Base-by-base conservation (phyloP, 139 green algal genomes). In the Ostreobium quekettii region DNA sequence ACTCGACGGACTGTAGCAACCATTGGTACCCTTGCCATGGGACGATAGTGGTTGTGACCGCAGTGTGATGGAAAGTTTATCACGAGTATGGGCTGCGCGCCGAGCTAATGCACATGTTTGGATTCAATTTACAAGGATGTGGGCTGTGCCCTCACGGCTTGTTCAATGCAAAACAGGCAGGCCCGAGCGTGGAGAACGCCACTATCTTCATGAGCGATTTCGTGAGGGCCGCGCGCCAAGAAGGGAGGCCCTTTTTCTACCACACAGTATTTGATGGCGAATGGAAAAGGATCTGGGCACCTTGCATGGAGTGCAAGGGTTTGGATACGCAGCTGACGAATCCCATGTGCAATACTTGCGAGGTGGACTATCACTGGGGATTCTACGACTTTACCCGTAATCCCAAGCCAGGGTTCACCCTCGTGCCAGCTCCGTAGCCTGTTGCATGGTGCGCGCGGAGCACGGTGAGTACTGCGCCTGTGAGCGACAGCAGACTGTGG, bases 321-420 rank as follows among this genome's bases (percentile, higher is more conserved):
- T 37, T 68, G 36, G 42, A 26, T n/a, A 68, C 35, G 15, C 35
- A 57, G 8, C 3, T 68, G 19, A n/a, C 30, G 15, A 38, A 68
- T 7, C 36, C 36, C 8, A n/a, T 26, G 4, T 68, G 61, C 61
- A 68, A 8, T 32, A 32, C 35, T 15, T 68, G 61, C 35, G 61
- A 68, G 42, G 36, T 68, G 7, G 61, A 68, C 61, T 68, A 68
- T 56, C 61, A 68, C 42, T 68, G 35, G 35, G 61, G 61, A 56
- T 53, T 68, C 7, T 57, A 36, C 7, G 19, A 11, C 19, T 53
- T 19, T n/a, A n/a, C n/a, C n/a, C n/a, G n/a, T n/a, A n/a, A n/a
- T n/a, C n/a, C n/a, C n/a, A n/a, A n/a, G 42, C 11, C 11, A 19
- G 42, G 42, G 42, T 11, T 53, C 15, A 26, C 42, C 15, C 11